Evolutionary conservation across 2,329 filamentous ascomycete genomes (phyloP).

Genomic region (Aciculosporium take): DNA sequence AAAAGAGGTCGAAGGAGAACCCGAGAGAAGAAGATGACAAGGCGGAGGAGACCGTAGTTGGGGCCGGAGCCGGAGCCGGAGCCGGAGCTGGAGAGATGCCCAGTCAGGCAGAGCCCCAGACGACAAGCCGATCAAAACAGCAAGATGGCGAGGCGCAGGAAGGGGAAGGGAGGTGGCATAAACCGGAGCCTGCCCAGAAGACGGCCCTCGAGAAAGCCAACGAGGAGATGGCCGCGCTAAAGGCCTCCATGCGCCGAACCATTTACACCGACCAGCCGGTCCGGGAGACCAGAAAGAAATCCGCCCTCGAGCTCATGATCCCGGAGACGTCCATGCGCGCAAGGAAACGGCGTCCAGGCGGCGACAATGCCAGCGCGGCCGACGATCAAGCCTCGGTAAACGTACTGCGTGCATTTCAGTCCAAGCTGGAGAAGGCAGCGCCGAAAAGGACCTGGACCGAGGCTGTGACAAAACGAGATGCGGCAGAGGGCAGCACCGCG

Average conservation of each 20-base stretch:
- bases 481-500: slow-evolving; percentile 9
- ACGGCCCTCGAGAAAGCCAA: slow-evolving; percentile 55
- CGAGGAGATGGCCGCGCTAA: slow-evolving; percentile 66
- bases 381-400: slow-evolving; percentile 53
- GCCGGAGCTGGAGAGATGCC: slow-evolving; percentile 7
- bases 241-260: slow-evolving; percentile 66
- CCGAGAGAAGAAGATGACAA: background rate
- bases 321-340: slow-evolving; percentile 56
- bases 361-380: slow-evolving; percentile 32
- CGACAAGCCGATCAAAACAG: background rate
- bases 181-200: slow-evolving; percentile 23
- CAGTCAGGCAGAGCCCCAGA: background rate
- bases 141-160: slow-evolving; percentile 8
- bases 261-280: slow-evolving; percentile 31
- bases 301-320: slow-evolving; percentile 58
- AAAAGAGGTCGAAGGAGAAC: slow-evolving; percentile 12
- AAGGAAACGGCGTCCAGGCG: slow-evolving; percentile 52
- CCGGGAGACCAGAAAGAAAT: slow-evolving; percentile 44
- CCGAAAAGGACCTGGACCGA: slow-evolving; percentile 25
- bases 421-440: slow-evolving; percentile 50
- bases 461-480: slow-evolving; percentile 23
- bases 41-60: background rate
- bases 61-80: slow-evolving; percentile 6
- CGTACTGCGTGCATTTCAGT: slow-evolving; percentile 65
- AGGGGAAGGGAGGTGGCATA: slow-evolving; percentile 12